Conservation (phyloP, 2,329 filamentous ascomycete species). For the Dryadomyces quercivorus region DNA sequence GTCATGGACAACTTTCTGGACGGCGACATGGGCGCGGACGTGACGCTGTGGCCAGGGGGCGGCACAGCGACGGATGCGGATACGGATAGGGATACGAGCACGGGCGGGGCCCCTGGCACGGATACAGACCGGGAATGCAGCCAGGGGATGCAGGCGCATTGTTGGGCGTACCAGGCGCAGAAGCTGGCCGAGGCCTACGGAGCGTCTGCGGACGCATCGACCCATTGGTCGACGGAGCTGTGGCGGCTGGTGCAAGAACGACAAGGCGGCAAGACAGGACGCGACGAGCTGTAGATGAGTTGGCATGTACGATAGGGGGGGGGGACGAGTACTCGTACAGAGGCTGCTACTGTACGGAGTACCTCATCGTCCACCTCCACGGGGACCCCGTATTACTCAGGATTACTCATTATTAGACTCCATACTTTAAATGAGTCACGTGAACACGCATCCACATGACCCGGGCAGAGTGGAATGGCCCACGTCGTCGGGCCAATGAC, state of each 20-base stretch:
- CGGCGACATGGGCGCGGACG: constrained; percentile 45
- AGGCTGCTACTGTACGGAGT: too few species aligned
- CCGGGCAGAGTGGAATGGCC: too few species aligned
- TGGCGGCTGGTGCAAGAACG: constrained; percentile 7
- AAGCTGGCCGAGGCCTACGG: constrained; percentile 23
- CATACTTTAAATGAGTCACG: too few species aligned
- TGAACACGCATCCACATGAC: too few species aligned
- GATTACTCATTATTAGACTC: too few species aligned
- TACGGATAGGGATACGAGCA: too few species aligned
- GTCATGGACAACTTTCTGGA: constrained; percentile 57
- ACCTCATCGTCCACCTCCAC: too few species aligned
- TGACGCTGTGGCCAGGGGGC: constrained; percentile 42
- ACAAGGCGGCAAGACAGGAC: constrained; percentile 3
- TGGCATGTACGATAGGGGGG: too few species aligned
- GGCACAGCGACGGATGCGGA: constrained; percentile 13
- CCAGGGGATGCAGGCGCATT: constrained; percentile 25
- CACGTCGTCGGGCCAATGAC: not conserved
- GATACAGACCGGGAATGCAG: too few species aligned
- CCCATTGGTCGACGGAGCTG: constrained; percentile 10
- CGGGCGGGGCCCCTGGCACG: too few species aligned
- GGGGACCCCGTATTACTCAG: too few species aligned
- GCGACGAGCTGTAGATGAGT: not conserved
- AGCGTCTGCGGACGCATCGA: constrained; percentile 17
- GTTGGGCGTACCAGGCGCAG: constrained; percentile 41
- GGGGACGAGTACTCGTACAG: too few species aligned